Evolutionary conservation across 305 asterid species (phyloP), one percentile per base, ranked within the genome.

Genomic region (Solanum hybrid): DNA sequence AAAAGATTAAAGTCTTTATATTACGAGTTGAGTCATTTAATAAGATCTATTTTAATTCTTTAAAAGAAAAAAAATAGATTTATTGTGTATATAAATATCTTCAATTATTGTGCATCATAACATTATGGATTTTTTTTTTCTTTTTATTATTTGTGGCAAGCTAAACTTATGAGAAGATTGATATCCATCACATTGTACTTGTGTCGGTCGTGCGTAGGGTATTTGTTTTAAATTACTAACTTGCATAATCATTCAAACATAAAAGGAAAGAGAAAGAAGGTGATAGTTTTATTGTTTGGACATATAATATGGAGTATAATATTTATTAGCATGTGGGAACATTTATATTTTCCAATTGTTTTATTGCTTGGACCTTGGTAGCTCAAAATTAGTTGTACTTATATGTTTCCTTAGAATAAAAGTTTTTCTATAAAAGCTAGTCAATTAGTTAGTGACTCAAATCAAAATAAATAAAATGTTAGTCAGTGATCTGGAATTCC

Each of bases 141-240:
- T 9, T 41, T 13, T 38, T 36, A 78, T 38, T 83, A 45, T 41
- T 84, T 84, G 75, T 57, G 38, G 32, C 88, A 85, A 57, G 17
- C 77, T 85, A 57, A 32, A 31, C n/a, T 17, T 51, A 31, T 3
- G 75, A 83, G 88, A 84, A 85, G 45, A 10, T 84, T 14, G 17
- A 41, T 82, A 45, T 84, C 76, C 73, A 85, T 57, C 77, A 11
- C 88, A 85, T 22, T 85, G 32, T 57, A 85, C 31, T 85, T 85
- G 77, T 85, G 88, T 85, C 88, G 88, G 88, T 85, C 77, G 32
- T 57, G 77, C 37, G 75, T 51, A 84, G 77, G 45, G 88, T 85
- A 57, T 78, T 72, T 51, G 32, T 85, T 57, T 85, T 85, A 57
- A 57, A 85, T 31, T 3, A 41, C 51, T 41, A 84, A 51, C 77